Evolutionary conservation across 2,329 filamentous ascomycete genomes (phyloP).

Genomic region (Mycosphaerella sp.): DNA sequence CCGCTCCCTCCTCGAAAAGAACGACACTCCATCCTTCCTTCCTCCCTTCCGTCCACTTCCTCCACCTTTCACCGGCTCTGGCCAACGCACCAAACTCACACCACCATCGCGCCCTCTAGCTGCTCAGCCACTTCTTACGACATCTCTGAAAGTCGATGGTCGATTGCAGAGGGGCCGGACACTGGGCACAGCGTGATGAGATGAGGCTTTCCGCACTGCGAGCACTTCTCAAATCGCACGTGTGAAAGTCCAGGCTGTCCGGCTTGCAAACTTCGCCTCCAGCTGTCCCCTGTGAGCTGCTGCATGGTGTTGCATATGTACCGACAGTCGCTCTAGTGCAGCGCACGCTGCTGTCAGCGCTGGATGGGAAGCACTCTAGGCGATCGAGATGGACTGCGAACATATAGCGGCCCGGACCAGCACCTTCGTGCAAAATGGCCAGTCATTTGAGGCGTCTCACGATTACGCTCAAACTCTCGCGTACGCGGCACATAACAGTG

Average conservation of each 20-base stretch:
- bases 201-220: neutral
- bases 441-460: neutral
- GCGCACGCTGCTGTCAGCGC: constrained; percentile 11
- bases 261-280: neutral
- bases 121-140: neutral
- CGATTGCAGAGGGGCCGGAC: neutral
- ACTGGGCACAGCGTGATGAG: neutral
- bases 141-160: neutral
- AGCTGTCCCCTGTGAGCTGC: neutral
- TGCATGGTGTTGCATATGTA: constrained; percentile 8
- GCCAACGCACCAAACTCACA: too few species aligned
- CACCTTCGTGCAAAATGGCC: neutral
- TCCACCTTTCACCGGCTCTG: too few species aligned
- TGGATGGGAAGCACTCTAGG: constrained; percentile 3
- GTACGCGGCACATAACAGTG: neutral
- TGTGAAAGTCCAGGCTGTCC: neutral
- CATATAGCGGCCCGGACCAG: neutral
- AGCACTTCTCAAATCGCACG: neutral
- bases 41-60: too few species aligned
- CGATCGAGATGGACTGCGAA: constrained; percentile 2
- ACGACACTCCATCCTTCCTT: too few species aligned
- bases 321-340: constrained; percentile 9
- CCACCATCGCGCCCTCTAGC: too few species aligned
- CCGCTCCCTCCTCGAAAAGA: too few species aligned
- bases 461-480: neutral